Percentiles rank a stretch among this genome's conserved stretches.
phyloP scores from a whole-genome alignment of 805 yeast genomes.

The Teunomyces cretensis region DNA sequence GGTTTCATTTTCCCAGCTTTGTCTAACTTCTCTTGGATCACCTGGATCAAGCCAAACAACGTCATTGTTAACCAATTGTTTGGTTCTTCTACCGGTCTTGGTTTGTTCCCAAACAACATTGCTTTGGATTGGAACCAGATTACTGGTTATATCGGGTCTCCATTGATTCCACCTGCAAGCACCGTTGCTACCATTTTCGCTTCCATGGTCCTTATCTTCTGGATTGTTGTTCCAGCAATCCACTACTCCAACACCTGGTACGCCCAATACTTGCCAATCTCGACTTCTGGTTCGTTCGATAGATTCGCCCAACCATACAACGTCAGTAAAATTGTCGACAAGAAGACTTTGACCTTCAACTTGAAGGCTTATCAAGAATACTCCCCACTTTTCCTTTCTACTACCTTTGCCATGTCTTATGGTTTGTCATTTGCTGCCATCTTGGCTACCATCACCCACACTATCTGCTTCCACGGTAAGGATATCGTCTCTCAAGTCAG shows the following conservation, averaged over 20 bases:
- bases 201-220: slow-evolving; percentile 37
- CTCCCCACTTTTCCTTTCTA: slow-evolving; percentile 63
- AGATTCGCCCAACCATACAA: slow-evolving; percentile 50
- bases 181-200: slow-evolving; percentile 46
- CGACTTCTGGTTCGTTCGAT: slow-evolving; percentile 48
- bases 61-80: slow-evolving; percentile 63
- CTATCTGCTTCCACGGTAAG: slow-evolving; percentile 54
- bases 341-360: slow-evolving; percentile 40
- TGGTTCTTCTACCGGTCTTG: slow-evolving; percentile 62
- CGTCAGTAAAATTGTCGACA: slow-evolving; percentile 48
- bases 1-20: slow-evolving; percentile 58
- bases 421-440: slow-evolving; percentile 62
- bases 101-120: slow-evolving; percentile 52
- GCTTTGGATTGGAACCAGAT: slow-evolving; percentile 71
- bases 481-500: slow-evolving; percentile 42
- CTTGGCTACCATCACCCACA: slow-evolving; percentile 58
- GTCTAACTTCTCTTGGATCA: slow-evolving; percentile 60
- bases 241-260: slow-evolving; percentile 59
- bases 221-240: slow-evolving; percentile 54
- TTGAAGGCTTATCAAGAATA: slow-evolving; percentile 50
- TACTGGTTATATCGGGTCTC: slow-evolving; percentile 56
- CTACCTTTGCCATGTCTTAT: slow-evolving; percentile 59
- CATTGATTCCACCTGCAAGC: slow-evolving; percentile 61
- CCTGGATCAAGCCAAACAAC: slow-evolving; percentile 66
- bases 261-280: slow-evolving; percentile 59